Evolutionary conservation across 805 yeast species (phyloP).

Genomic region (Candida wancherniae): DNA sequence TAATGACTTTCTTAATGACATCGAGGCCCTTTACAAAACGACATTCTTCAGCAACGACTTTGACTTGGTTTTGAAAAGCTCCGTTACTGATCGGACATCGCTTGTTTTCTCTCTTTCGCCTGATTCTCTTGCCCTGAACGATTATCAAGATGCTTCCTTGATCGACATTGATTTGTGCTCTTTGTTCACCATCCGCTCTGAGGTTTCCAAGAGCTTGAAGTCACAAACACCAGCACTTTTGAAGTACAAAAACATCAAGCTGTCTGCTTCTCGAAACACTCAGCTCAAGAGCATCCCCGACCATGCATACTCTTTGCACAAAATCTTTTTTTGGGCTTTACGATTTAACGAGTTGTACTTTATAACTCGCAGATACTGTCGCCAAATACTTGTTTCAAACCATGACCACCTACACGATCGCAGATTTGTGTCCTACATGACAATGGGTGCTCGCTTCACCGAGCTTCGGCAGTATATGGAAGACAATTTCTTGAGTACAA

Average conservation of each 20-base stretch:
- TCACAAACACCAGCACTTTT: constrained; percentile 17
- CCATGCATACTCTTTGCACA: constrained; percentile 42
- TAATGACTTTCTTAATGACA: constrained; percentile 14
- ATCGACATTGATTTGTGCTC: constrained; percentile 38
- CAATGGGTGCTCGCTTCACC: constrained; percentile 16
- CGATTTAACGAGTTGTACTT: constrained; percentile 49
- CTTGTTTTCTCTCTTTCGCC: constrained; percentile 7
- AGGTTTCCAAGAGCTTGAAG: constrained; percentile 26
- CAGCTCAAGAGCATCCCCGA: constrained; percentile 21
- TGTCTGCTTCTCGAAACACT: constrained; percentile 8
- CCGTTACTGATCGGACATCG: constrained; percentile 4
- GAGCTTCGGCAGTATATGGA: constrained; percentile 24
- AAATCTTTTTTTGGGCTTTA: constrained; percentile 41
- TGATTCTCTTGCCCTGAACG: constrained; percentile 4
- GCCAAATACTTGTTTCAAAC: constrained; percentile 44
- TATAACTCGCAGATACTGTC: constrained; percentile 43
- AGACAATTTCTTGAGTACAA: constrained; percentile 39
- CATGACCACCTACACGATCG: constrained; percentile 39
- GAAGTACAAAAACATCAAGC: constrained; percentile 10
- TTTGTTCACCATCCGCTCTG: constrained; percentile 22
- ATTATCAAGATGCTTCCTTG: constrained; percentile 25
- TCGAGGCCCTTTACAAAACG: constrained; percentile 19
- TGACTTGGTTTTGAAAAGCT: constrained; percentile 20
- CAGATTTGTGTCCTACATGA: constrained; percentile 28
- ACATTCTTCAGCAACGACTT: constrained; percentile 23